Conservation (phyloP, 1,139 yeast genomes). For the Diutina sp. region DNA sequence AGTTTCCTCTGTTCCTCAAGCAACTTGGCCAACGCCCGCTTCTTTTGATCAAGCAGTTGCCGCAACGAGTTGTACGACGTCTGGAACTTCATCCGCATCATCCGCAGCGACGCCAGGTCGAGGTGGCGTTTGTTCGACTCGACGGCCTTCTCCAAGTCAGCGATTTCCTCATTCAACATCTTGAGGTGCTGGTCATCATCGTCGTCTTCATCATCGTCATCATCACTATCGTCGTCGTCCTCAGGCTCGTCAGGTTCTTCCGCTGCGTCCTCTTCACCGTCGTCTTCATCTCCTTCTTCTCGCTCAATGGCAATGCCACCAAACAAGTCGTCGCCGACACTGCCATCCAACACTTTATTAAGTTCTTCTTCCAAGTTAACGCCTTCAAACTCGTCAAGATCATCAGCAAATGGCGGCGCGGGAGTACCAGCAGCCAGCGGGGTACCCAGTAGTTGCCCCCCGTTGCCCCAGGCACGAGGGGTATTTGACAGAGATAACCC, state of each 20-base stretch:
- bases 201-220: conserved; percentile 18
- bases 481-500: neutral
- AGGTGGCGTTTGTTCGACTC: conserved; percentile 65
- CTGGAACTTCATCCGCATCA: conserved; percentile 77
- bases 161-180: conserved; percentile 71
- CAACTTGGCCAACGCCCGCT: conserved; percentile 38
- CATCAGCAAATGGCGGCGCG: neutral
- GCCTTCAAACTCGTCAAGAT: neutral
- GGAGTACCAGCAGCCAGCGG: neutral
- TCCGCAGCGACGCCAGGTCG: conserved; percentile 70
- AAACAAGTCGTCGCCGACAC: neutral
- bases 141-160: conserved; percentile 55
- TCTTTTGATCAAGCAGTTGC: conserved; percentile 68
- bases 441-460: neutral
- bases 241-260: conserved; percentile 20
- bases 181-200: conserved; percentile 54
- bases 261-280: conserved; percentile 15
- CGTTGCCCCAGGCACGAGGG: neutral
- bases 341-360: neutral
- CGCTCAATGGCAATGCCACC: conserved; percentile 4
- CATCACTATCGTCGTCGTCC: conserved; percentile 21
- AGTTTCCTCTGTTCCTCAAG: conserved; percentile 13
- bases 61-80: conserved; percentile 71
- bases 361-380: conserved; percentile 1
- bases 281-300: conserved; percentile 10